Conservation (phyloP, 1,284 basidiomycete genomes). For the Cryptococcus neoformans region DNA sequence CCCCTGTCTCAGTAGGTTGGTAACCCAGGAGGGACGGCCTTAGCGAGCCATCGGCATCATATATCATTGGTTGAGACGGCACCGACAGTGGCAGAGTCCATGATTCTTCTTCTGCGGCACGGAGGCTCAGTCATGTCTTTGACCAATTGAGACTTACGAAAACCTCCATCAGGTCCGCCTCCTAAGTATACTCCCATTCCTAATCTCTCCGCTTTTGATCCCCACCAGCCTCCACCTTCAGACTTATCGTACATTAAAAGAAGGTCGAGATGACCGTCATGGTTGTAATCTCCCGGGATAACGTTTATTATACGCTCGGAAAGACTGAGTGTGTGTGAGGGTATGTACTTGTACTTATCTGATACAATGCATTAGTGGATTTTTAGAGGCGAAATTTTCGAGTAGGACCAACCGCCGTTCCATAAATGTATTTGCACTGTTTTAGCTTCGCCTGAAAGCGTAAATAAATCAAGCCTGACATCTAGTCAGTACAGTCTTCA, state of each 20-base stretch:
- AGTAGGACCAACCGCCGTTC: conserved; percentile 65
- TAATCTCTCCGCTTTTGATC: conserved; percentile 48
- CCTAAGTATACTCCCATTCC: conserved; percentile 65
- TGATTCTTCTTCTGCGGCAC: conserved; percentile 13
- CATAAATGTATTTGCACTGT: conserved; percentile 74
- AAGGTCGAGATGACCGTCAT: conserved; percentile 85
- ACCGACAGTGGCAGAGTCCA: conserved; percentile 27
- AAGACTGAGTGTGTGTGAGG: conserved; percentile 30
- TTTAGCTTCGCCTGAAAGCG: conserved; percentile 67
- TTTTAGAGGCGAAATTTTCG: background rate
- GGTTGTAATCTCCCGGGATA: conserved; percentile 88
- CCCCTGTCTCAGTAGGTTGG: conserved; percentile 44
- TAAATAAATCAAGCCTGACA: conserved; percentile 64
- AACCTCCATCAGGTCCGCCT: conserved; percentile 61
- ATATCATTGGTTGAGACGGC: conserved; percentile 68
- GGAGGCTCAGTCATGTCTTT: background rate
- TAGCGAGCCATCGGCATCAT: conserved; percentile 85
- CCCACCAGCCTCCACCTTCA: conserved; percentile 51
- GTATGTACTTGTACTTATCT: conserved; percentile 51
- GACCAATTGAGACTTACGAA: conserved; percentile 55
- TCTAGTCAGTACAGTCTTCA: background rate
- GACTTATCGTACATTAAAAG: conserved; percentile 71
- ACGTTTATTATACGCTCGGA: conserved; percentile 58
- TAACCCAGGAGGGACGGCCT: conserved; percentile 82
- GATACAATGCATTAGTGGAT: conserved; percentile 25